Conservation (phyloP, 208 protist genomes). For the Polymyxa betae region DNA sequence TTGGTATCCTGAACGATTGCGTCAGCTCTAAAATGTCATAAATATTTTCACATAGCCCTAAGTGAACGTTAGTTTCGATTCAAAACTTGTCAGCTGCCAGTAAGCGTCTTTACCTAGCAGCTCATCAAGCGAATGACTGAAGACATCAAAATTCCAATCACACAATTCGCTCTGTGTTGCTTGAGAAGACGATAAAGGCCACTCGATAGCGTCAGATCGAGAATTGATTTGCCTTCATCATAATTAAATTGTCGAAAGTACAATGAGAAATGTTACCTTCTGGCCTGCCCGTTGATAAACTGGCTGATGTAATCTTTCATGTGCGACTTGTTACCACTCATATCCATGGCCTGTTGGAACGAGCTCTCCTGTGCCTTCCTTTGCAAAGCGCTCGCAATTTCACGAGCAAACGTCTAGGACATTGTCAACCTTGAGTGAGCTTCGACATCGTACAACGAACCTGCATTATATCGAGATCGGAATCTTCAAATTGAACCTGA, state of each 20-base stretch:
- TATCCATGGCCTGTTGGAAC: conserved; percentile 51
- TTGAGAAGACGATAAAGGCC: background rate
- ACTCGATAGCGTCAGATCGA: background rate
- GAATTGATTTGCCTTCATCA: background rate
- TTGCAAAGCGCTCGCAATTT: conserved; percentile 31
- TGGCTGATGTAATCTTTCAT: conserved; percentile 51
- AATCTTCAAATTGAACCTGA: conserved; percentile 44
- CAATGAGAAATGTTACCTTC: background rate
- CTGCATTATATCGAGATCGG: conserved; percentile 49
- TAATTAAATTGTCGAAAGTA: background rate
- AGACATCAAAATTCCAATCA: conserved; percentile 6
- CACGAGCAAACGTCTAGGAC: background rate
- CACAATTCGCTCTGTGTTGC: background rate
- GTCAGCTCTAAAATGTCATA: conserved; percentile 50
- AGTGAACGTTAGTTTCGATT: background rate
- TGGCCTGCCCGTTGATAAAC: conserved; percentile 14
- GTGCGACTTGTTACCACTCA: conserved; percentile 33
- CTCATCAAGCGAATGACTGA: conserved; percentile 32
- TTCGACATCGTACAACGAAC: background rate
- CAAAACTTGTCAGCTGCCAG: background rate
- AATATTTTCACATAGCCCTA: conserved; percentile 21
- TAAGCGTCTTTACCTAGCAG: background rate
- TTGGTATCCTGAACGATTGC: background rate
- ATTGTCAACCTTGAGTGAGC: background rate
- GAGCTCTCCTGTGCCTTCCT: conserved; percentile 52